A percentile compares a stretch with the other conserved stretches of the same genome.
Evolutionary conservation across 2,329 filamentous ascomycete species (phyloP).

Genomic region (Albophoma yamanashiensis): DNA sequence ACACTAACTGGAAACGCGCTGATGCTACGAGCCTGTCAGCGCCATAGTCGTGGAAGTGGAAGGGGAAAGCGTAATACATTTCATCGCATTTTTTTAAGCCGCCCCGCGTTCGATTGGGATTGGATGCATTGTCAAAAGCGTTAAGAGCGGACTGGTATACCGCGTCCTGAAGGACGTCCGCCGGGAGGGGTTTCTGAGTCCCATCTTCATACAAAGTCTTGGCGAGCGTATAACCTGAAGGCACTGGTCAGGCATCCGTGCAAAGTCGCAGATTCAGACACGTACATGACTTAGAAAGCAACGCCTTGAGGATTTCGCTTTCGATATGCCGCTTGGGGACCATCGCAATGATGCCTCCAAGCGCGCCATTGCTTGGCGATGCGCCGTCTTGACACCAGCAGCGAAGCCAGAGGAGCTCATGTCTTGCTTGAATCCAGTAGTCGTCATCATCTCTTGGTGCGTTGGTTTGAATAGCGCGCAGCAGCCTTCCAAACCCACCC

Average conservation of each 20-base stretch:
- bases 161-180: conserved; percentile 43
- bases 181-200: conserved; percentile 35
- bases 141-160: conserved; percentile 54
- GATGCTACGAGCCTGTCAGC: conserved; percentile 32
- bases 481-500: conserved; percentile 44
- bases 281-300: conserved; percentile 52
- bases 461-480: conserved; percentile 39
- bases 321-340: conserved; percentile 54
- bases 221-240: conserved; percentile 50
- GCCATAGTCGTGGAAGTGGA: not conserved
- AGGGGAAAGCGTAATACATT: conserved; percentile 40
- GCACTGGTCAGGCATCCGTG: conserved; percentile 3
- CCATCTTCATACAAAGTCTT: conserved; percentile 49
- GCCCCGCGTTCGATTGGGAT: conserved; percentile 66
- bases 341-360: conserved; percentile 52
- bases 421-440: conserved; percentile 51
- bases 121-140: conserved; percentile 72
- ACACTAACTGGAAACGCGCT: conserved; percentile 53
- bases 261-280: conserved; percentile 3
- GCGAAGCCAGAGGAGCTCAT: conserved; percentile 62
- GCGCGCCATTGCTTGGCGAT: conserved; percentile 24
- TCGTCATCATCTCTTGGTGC: conserved; percentile 49
- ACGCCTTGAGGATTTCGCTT: conserved; percentile 56
- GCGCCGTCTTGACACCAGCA: conserved; percentile 49
- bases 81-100: conserved; percentile 69